Conservation (phyloP, 1,139 yeast species). For the Zygosaccharomyces sapae region DNA sequence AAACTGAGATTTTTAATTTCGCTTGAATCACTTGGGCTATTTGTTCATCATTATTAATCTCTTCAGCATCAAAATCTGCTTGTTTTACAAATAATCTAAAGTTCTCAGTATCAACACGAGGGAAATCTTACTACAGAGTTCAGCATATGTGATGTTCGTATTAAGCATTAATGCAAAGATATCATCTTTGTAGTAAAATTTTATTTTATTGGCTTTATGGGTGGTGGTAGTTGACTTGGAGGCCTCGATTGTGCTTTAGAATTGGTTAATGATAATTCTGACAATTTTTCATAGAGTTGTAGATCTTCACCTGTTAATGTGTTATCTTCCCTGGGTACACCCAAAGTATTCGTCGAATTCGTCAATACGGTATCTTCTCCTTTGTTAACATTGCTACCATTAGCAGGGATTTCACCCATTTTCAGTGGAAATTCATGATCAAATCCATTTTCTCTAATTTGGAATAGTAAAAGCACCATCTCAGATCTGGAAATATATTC, state of each 20-base stretch:
- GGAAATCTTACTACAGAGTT: slow-evolving; percentile 61
- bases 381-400: slow-evolving; percentile 36
- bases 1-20: slow-evolving; percentile 38
- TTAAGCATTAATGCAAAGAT: slow-evolving; percentile 83
- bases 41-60: slow-evolving; percentile 36
- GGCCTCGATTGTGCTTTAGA: slow-evolving; percentile 30
- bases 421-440: slow-evolving; percentile 39
- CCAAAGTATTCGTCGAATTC: slow-evolving; percentile 2
- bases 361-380: slow-evolving; percentile 30
- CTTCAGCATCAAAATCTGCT: slow-evolving; percentile 32
- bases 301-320: slow-evolving; percentile 33
- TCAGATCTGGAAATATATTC: slow-evolving; percentile 66
- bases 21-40: slow-evolving; percentile 34
- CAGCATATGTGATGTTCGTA: slow-evolving; percentile 53
- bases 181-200: slow-evolving; percentile 85
- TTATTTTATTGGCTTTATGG: slow-evolving; percentile 47
- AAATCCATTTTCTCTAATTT: slow-evolving; percentile 44
- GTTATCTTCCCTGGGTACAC: slow-evolving; percentile 25
- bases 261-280: slow-evolving; percentile 27
- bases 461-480: slow-evolving; percentile 69
- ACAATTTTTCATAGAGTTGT: slow-evolving; percentile 28
- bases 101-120: slow-evolving; percentile 48
- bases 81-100: slow-evolving; percentile 37
- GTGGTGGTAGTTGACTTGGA: slow-evolving; percentile 29
- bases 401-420: slow-evolving; percentile 8